Evolutionary conservation across 768 basidiomycete species (phyloP), one percentile per base, ranked within the genome.

Genomic region (Phylloporus rhodoxanthus): DNA sequence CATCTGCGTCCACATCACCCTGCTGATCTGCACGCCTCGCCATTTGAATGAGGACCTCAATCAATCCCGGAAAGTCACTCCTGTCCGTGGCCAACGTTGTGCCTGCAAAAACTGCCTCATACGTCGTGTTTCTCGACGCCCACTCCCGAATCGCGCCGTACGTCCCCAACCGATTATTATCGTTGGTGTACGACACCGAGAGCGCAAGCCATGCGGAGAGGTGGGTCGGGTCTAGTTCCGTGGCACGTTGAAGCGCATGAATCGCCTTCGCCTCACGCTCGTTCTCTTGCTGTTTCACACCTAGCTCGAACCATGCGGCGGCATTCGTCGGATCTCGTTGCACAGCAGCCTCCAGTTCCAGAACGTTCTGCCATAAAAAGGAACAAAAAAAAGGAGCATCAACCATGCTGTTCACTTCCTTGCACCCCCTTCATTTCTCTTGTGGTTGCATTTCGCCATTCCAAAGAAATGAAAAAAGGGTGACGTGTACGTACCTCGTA

Each of bases 251-350:
- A 17, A 99, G 77, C 2, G 96, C 96, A 47, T 83, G 77, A 36
- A 98, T 78, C 4, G 96, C 96, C 58, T 91, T 85, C 8, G 78
- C 76, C 69, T 99, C 96, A 14, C 94, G 83, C 67, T 99, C 96
- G 64, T 94, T 96, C 69, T 96, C 94, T 67, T 99, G 96, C 62
- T 98, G 96, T 68, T 90, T 93, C 43, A 99, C 84, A 21, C 96
- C 96, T 43, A 98, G 83, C 56, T 87, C 80, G 62, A 80, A 94
- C 96, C 96, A 99, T 8, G 84, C 85, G 30, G 69, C 56, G 4
- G 87, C 82, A 57, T 87, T 78, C 8, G 65, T 70, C 53, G 85
- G 82, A 58, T 92, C 79, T 34, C 76, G 78, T 62, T 95, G 90
- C 13, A 95, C 92, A 21, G 77, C 77, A 7, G 95, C 95, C 70